phyloP scores from a whole-genome alignment of 176 grass and related monocot species.

The Lolium multiflorum region DNA sequence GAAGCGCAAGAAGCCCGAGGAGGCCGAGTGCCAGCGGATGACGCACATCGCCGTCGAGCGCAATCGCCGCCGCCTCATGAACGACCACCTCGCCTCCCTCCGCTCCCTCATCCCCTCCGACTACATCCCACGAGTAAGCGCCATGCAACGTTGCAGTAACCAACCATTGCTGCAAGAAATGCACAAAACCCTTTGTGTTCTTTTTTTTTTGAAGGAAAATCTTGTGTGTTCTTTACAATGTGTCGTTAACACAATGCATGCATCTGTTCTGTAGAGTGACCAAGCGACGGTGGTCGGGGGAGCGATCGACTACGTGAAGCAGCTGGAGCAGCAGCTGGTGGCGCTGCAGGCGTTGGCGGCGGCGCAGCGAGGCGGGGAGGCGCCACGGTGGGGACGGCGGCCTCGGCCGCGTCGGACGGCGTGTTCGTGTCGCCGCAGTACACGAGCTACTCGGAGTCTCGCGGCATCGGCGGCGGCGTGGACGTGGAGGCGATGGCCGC shows the following conservation, averaged over 20 bases:
- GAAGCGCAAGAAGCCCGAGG: constrained; percentile 73
- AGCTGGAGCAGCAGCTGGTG: constrained; percentile 88
- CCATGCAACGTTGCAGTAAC: neutral
- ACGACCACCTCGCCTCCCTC: constrained; percentile 84
- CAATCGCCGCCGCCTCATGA: constrained; percentile 97
- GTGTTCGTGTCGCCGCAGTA: constrained; percentile 96
- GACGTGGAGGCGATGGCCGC: constrained; percentile 61
- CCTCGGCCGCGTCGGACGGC: constrained; percentile 46
- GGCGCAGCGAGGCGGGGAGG: constrained; percentile 5
- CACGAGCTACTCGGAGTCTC: constrained; percentile 58
- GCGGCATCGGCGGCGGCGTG: constrained; percentile 36
- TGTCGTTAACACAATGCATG: neutral
- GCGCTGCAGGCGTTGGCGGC: constrained; percentile 63
- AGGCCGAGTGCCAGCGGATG: constrained; percentile 92
- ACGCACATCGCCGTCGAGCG: constrained; percentile 96
- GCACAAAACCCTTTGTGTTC: too few relatives aligned
- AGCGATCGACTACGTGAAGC: constrained; percentile 95
- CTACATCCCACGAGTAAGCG: constrained; percentile 76
- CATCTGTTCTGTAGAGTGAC: constrained; percentile 61
- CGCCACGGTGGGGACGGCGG: constrained; percentile 16
- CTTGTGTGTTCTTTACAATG: too few relatives aligned
- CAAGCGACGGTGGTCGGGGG: constrained; percentile 92
- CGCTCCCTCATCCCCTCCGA: constrained; percentile 76
- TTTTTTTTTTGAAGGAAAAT: too few relatives aligned
- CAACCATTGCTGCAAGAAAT: neutral